Conservation (phyloP, 768 basidiomycete genomes). For the Rhodosporidiobolus sp. region DNA sequence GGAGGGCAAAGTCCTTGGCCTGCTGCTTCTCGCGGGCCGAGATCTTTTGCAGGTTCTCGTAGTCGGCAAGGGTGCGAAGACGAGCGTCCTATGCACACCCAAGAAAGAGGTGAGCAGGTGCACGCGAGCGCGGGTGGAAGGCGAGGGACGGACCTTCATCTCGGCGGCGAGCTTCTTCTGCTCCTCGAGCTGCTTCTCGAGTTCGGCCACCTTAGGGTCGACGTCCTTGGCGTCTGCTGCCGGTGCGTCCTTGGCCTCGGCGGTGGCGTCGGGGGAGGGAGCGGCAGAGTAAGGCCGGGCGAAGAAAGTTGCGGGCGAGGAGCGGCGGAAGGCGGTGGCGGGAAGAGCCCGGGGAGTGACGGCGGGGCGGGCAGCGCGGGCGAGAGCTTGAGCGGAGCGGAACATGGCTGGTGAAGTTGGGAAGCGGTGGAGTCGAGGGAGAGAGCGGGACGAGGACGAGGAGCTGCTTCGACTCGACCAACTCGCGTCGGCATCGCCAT, state of each 20-base stretch:
- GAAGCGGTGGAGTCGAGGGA: not conserved
- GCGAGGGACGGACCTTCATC: conserved; percentile 62
- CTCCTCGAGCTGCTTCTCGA: conserved; percentile 63
- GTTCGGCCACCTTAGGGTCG: conserved; percentile 43
- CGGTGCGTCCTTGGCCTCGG: conserved; percentile 5
- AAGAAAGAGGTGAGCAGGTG: not conserved
- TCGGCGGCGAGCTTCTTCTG: conserved; percentile 80
- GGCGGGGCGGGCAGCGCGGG: not conserved
- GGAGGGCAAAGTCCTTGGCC: conserved; percentile 88
- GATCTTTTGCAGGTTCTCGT: conserved; percentile 89
- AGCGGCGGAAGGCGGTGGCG: not conserved
- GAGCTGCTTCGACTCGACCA: not conserved
- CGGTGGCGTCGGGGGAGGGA: conserved; percentile 7
- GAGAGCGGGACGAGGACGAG: not conserved
- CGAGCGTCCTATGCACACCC: conserved; percentile 66
- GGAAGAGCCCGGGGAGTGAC: not conserved
- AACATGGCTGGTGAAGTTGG: no score
- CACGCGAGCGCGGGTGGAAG: not conserved
- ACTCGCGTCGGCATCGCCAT: not conserved
- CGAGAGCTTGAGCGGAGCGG: not conserved
- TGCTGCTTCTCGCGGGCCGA: conserved; percentile 86
- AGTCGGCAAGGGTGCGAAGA: conserved; percentile 90
- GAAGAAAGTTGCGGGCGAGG: not conserved
- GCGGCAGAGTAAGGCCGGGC: conserved; percentile 6
- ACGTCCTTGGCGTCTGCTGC: conserved; percentile 35